phyloP scores from a whole-genome alignment of 2,329 filamentous ascomycete genomes.

The Pseudogymnoascus sp. region DNA sequence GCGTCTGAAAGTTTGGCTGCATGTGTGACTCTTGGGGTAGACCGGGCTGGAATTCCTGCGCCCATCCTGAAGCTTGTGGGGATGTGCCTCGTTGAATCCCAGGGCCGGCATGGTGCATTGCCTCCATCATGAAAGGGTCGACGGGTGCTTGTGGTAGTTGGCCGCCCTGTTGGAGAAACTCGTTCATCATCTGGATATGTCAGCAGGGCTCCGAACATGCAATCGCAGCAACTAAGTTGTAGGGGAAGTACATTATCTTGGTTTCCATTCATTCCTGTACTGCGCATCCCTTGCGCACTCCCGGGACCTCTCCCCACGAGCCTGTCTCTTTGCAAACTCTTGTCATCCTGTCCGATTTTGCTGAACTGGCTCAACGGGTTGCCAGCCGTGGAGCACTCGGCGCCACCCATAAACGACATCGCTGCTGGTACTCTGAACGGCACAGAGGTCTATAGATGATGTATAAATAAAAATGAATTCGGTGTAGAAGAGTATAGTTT shows the following conservation, averaged over 20 bases:
- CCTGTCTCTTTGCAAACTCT: constrained; percentile 84
- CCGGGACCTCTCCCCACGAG: constrained; percentile 68
- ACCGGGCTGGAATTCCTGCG: constrained; percentile 54
- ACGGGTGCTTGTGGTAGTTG: constrained; percentile 48
- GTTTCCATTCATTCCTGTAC: constrained; percentile 44
- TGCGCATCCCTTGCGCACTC: constrained; percentile 70
- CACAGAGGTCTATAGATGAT: constrained; percentile 3
- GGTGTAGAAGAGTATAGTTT: not conserved
- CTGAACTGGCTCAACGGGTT: constrained; percentile 97
- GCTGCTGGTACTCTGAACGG: not conserved
- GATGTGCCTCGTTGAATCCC: constrained; percentile 25
- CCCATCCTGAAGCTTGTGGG: constrained; percentile 46
- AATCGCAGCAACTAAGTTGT: not conserved
- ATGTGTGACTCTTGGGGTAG: constrained; percentile 52
- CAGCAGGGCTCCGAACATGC: constrained; percentile 10
- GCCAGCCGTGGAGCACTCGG: constrained; percentile 91
- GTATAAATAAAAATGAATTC: not conserved
- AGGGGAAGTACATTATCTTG: constrained; percentile 58
- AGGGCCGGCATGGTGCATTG: constrained; percentile 23
- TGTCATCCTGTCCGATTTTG: constrained; percentile 95
- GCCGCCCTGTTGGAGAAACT: constrained; percentile 75
- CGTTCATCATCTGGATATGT: constrained; percentile 73
- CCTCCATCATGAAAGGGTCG: constrained; percentile 25
- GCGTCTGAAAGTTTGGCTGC: constrained; percentile 61
- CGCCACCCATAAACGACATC: constrained; percentile 94